These are phyloP conservation scores for Aspergillus carlsbadensis DNA, from an alignment of 495 filamentous ascomycete species.

Conservation along the genomic window DNA sequence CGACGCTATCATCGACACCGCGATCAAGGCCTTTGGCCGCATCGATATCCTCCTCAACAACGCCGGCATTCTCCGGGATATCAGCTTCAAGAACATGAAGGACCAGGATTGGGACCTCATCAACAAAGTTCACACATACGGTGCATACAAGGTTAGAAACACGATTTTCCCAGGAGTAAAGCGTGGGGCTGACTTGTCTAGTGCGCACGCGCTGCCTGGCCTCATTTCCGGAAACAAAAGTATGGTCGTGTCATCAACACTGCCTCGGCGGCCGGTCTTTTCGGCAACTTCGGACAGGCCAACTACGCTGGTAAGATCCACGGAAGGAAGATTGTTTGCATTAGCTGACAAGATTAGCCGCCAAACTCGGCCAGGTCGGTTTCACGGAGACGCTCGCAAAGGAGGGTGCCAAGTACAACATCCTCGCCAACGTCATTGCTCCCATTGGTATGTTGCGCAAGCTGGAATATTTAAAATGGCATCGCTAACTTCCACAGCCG, in stretches of 20 bases:
- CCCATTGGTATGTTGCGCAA: slow-evolving; percentile 61
- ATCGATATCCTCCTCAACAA: slow-evolving; percentile 98
- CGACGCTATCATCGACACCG: slow-evolving; percentile 94
- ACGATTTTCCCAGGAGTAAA: background rate
- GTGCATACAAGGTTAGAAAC: slow-evolving; percentile 76
- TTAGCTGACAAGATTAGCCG: slow-evolving; percentile 52
- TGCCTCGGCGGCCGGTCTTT: slow-evolving; percentile 90
- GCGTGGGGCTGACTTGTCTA: slow-evolving; percentile 21
- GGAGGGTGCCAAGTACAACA: slow-evolving; percentile 98
- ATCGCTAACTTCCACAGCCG: slow-evolving; percentile 51
- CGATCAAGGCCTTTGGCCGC: slow-evolving; percentile 87
- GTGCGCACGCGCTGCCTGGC: slow-evolving; percentile 95
- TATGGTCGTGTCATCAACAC: slow-evolving; percentile 96
- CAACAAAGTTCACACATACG: slow-evolving; percentile 89
- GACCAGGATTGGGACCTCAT: slow-evolving; percentile 96
- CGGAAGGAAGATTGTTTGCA: slow-evolving; percentile 1
- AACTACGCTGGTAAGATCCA: slow-evolving; percentile 79
- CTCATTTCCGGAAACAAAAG: slow-evolving; percentile 97
- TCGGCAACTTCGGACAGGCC: slow-evolving; percentile 92
- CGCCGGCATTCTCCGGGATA: slow-evolving; percentile 92
- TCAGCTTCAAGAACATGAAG: slow-evolving; percentile 99
- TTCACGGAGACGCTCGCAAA: slow-evolving; percentile 98
- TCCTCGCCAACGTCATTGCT: slow-evolving; percentile 91
- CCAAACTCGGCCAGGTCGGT: slow-evolving; percentile 93
- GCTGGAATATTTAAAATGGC: background rate